These are phyloP conservation scores for Coniochaeta sp. DNA, from an alignment of 2,329 filamentous ascomycete species.

Conservation along the genomic window DNA sequence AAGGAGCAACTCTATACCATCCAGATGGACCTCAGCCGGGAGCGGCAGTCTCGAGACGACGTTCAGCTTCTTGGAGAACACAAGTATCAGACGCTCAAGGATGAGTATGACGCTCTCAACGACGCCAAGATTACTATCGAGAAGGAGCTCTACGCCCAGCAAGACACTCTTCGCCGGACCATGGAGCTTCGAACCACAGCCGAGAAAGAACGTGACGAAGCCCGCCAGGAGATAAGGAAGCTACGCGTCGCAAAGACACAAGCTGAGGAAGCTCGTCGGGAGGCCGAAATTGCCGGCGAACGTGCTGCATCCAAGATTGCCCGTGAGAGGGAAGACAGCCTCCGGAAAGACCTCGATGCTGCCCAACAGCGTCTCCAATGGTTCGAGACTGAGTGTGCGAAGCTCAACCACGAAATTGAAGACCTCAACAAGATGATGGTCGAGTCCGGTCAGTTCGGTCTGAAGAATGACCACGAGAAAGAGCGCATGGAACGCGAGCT, in stretches of 20 bases:
- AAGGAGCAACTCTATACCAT: slow-evolving; percentile 79
- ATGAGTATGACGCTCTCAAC: slow-evolving; percentile 80
- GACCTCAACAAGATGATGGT: slow-evolving; percentile 80
- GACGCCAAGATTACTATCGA: slow-evolving; percentile 96
- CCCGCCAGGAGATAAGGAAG: slow-evolving; percentile 75
- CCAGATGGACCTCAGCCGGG: slow-evolving; percentile 82
- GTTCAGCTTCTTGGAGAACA: slow-evolving; percentile 86
- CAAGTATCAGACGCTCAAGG: slow-evolving; percentile 73
- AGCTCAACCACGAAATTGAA: slow-evolving; percentile 73
- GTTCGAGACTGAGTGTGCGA: slow-evolving; percentile 71
- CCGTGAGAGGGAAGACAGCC: slow-evolving; percentile 69
- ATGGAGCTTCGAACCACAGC: slow-evolving; percentile 73
- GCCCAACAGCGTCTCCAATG: slow-evolving; percentile 71
- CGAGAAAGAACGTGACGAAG: slow-evolving; percentile 83
- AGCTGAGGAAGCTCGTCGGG: slow-evolving; percentile 76
- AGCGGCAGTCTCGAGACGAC: slow-evolving; percentile 89
- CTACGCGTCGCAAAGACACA: slow-evolving; percentile 78
- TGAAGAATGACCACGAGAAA: slow-evolving; percentile 89
- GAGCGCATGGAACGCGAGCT: slow-evolving; percentile 88
- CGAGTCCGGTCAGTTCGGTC: slow-evolving; percentile 80
- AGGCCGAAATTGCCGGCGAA: slow-evolving; percentile 76
- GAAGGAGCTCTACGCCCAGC: slow-evolving; percentile 93
- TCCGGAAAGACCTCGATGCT: slow-evolving; percentile 73
- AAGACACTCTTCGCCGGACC: slow-evolving; percentile 81
- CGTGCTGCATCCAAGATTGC: slow-evolving; percentile 71